Base-by-base conservation (phyloP, 2,329 filamentous ascomycete genomes). In the Pestalotiopsis fici region DNA sequence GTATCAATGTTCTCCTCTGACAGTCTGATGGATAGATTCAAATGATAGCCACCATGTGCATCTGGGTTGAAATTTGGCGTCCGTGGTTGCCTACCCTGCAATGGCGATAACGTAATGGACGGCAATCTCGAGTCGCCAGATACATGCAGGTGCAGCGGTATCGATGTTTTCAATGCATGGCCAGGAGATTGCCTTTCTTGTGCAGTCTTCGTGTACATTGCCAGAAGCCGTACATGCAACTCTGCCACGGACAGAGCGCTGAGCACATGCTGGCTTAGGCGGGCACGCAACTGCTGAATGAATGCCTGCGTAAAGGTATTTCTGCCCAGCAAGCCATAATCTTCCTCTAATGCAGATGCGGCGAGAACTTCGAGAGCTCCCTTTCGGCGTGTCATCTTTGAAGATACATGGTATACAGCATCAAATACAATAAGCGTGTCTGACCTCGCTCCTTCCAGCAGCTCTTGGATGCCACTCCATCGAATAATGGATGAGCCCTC, bases 371-470 rank as follows among this genome's bases (percentile, higher is more conserved):
- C 87, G 63, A 89, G 75, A 9, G 88, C 83, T 2, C 87, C 87
- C 61, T 81, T 82, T 64, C 85, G 83, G 5, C 86, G 83, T 35
- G 83, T 78, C 73, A 86, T 83, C 69, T 82, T 84, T 2, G 84
- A 83, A 9, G 85, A 85, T 1, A 86, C 86, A 64, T 86, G 88
- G 72, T 87, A 89, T 0, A 85, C 84, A 5, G 86, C 83, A 74
- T 89, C 87, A 85, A 89, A 87, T 39, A 89, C 78, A 66, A 89
- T 82, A 23, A 89, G 78, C 4, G 84, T 86, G 73, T 89, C 87
- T 3, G 86, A 83, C 35, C 79, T 80, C 2, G 86, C 85, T 68
- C 87, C 85, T 73, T 89, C 87, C 7, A 89, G 78, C 18, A 84
- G 83, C 68, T 85, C 83, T 73, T 89, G 86, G 47, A 89, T 84